Base-by-base conservation (phyloP, 2,329 filamentous ascomycete genomes). In the Boeremia lycopersici region DNA sequence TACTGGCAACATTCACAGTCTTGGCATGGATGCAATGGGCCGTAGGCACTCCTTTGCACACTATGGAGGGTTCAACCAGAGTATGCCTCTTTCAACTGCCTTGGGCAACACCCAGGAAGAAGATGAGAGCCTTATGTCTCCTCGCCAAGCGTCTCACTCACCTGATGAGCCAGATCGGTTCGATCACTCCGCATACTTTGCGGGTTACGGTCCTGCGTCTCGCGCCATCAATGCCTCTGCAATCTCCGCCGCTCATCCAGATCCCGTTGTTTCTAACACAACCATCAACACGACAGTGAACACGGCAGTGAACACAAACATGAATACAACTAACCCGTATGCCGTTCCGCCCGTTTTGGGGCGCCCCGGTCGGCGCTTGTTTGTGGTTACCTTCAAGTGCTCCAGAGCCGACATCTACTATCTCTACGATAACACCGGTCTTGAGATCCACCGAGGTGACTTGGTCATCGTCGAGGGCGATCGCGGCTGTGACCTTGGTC, bases 391-490 rank as follows among this genome's bases (percentile, higher is more conserved):
- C 6, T 99, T 99, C 84, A 99, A 99, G 76, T 97, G 93, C 73
- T 91, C 91, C 31, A 86, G 95, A 58, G 93, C 93, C 33, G 95
- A 98, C 70, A 91, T 98, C 9, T 99, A 97, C 74, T 98, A 96
- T 75, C 91, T 97, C 30, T 93, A 96, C 74, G 93, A 97, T 73
- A 93, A 93, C 57, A 98, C 93, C 6, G 95, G 95, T 3, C 82
- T 99, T 29, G 89, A 90, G 17, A 89, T 98, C 48, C 95, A 93
- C 67, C 87, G 89, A 15, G 95, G 95, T 29, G 95, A 99, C 71
- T 82, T 98, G 47, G 96, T 99, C 57, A 98, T 99, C 63, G 93
- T 97, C 15, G 95, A 99, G 77, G 95, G 95, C 23, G 96, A 99
- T 74, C 91, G 95, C 60, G 95, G 95, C 40, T 96, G 92, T 19